Conservation (phyloP, 306 rosid species). For the Trifolium pratense region DNA sequence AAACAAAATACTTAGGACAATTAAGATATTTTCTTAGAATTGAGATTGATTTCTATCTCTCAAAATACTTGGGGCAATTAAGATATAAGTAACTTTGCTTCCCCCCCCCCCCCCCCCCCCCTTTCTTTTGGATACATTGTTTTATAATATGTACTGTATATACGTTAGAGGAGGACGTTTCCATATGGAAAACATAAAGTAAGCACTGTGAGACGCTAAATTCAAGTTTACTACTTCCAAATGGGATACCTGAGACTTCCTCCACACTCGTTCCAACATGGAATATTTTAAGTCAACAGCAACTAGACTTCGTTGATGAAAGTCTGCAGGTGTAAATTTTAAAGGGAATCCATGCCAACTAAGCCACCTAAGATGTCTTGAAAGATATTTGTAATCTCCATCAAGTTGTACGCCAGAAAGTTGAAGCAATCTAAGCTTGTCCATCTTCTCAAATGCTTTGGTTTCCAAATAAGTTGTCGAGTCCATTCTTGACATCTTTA, state of each 20-base stretch:
- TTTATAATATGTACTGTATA: too few species aligned
- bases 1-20: too few species aligned
- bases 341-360: conserved; percentile 36
- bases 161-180: too few species aligned
- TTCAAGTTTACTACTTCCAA: too few species aligned
- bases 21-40: too few species aligned
- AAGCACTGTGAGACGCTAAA: too few species aligned
- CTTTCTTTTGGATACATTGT: too few species aligned
- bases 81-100: too few species aligned
- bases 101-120: too few species aligned
- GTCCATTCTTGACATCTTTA: neutral
- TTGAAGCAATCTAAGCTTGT: conserved; percentile 6
- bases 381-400: conserved; percentile 36
- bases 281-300: neutral
- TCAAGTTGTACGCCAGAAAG: neutral
- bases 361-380: conserved; percentile 33
- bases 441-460: conserved; percentile 37
- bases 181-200: too few species aligned
- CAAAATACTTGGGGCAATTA: too few species aligned
- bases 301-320: neutral
- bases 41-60: too few species aligned
- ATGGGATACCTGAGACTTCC: conserved; percentile 3
- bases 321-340: neutral
- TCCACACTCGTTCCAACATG: neutral
- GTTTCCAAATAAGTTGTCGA: neutral